These are phyloP conservation scores for Aspergillus asperescens DNA, from an alignment of 495 filamentous ascomycete species.

Conservation along the genomic window DNA sequence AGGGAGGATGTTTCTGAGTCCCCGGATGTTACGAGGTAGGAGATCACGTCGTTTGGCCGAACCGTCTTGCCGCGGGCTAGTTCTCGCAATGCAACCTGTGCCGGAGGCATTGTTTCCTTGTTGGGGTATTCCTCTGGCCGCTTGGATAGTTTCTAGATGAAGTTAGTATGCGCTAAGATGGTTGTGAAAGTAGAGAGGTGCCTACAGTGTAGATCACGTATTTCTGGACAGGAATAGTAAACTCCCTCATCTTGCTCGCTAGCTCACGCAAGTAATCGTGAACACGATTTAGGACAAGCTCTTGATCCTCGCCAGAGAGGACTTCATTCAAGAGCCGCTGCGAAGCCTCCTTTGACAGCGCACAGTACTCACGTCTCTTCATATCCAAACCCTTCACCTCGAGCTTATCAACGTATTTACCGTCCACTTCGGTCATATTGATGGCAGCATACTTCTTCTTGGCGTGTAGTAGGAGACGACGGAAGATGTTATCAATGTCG, in stretches of 20 bases:
- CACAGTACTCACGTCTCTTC: conserved; percentile 93
- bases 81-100: conserved; percentile 87
- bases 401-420: conserved; percentile 87
- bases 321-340: conserved; percentile 78
- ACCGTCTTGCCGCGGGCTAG: conserved; percentile 81
- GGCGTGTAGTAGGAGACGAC: conserved; percentile 85
- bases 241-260: conserved; percentile 74
- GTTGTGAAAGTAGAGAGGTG: background rate
- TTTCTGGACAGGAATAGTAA: conserved; percentile 66
- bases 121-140: conserved; percentile 89
- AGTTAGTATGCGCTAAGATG: conserved; percentile 10
- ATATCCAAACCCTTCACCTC: conserved; percentile 99
- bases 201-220: conserved; percentile 89
- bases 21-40: conserved; percentile 85
- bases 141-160: conserved; percentile 75
- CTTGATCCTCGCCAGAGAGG: conserved; percentile 86
- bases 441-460: conserved; percentile 99
- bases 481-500: conserved; percentile 97
- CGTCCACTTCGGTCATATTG: conserved; percentile 83
- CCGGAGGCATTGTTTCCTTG: conserved; percentile 90
- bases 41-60: conserved; percentile 90
- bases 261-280: conserved; percentile 88
- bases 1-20: conserved; percentile 61
- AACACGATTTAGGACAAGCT: conserved; percentile 79
- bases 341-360: conserved; percentile 88